Evolutionary conservation across 495 filamentous ascomycete species (phyloP), one percentile per base, ranked within the genome.

Genomic region (Penicillium chermesinum): DNA sequence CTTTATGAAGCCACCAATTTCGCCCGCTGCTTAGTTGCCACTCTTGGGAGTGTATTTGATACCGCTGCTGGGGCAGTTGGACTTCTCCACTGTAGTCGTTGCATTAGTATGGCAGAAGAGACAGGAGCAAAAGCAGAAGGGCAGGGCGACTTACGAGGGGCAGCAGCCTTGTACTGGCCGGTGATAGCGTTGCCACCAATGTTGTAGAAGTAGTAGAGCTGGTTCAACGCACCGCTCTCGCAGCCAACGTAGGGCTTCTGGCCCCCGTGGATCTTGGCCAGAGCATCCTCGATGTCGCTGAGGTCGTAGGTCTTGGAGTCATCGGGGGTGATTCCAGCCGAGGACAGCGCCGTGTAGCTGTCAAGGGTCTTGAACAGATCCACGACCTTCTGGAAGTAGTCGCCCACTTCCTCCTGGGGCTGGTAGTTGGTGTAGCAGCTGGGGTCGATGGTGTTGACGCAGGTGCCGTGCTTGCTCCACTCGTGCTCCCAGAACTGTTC

Each of bases 141-240:
- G n/a, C n/a, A n/a, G n/a, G n/a, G 18, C 21, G 70, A 10, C 70
- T 62, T 59, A 77, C 75, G 74, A 5, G 76, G 69, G 32, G 71
- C 60, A 14, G 69, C 57, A 6, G 85, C 69, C 30, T 83, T 70
- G 59, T 89, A 91, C 33, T 78, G 57, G 38, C 87, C 87, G 38
- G 77, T 78, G 60, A 87, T 81, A 32, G 87, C 65, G 55, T 80
- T 84, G 30, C 88, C 88, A 49, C 75, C 74, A 13, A 91, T 76
- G 58, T 88, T 84, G 70, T 84, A 91, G 53, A 80, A 80, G 61
- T 91, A 91, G 79, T 82, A 89, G 19, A 80, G 78, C 67, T 89
- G 71, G 61, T 86, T 80, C 27, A 93, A 66, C 19, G 71, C 63
- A 32, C 70, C 66, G 38, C 63, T 68, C 1, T 66, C 63, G 65